Evolutionary conservation across 2,329 filamentous ascomycete genomes (phyloP).

Genomic region (Nemania diffusa): DNA sequence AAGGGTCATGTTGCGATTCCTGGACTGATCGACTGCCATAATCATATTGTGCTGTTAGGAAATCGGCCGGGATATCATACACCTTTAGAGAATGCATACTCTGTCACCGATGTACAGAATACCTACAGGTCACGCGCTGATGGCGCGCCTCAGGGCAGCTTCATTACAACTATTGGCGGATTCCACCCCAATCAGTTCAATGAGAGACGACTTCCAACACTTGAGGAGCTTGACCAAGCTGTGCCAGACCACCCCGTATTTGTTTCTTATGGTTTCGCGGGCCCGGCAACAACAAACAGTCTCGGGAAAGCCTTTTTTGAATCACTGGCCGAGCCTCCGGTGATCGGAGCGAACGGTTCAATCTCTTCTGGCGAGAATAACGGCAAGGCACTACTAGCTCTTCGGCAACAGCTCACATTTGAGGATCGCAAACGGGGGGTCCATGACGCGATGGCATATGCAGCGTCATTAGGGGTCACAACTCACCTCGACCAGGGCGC

Average conservation of each 20-base stretch:
- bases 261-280: slow-evolving; percentile 40
- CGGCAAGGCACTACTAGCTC: slow-evolving; percentile 42
- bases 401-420: slow-evolving; percentile 40
- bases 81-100: slow-evolving; percentile 44
- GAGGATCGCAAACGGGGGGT: slow-evolving; percentile 42
- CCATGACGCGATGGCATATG: slow-evolving; percentile 45
- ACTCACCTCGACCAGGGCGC: slow-evolving; percentile 48
- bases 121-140: slow-evolving; percentile 34
- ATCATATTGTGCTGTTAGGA: slow-evolving; percentile 46
- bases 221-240: slow-evolving; percentile 44
- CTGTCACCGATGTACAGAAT: slow-evolving; percentile 42
- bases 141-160: slow-evolving; percentile 34
- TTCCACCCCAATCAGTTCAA: slow-evolving; percentile 46
- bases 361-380: slow-evolving; percentile 42
- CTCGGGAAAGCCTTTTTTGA: slow-evolving; percentile 42
- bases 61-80: slow-evolving; percentile 47
- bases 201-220: slow-evolving; percentile 43
- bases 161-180: slow-evolving; percentile 47
- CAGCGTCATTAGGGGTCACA: slow-evolving; percentile 44
- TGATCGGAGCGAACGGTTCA: slow-evolving; percentile 37
- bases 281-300: slow-evolving; percentile 44
- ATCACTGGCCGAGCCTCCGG: slow-evolving; percentile 23
- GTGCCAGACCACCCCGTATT: slow-evolving; percentile 43
- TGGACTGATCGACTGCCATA: slow-evolving; percentile 47
- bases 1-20: slow-evolving; percentile 40